Evolutionary conservation across 164 flowering plant genomes (phyloP), one percentile per base, ranked within the genome.

Genomic region (Aristolochia californica): DNA sequence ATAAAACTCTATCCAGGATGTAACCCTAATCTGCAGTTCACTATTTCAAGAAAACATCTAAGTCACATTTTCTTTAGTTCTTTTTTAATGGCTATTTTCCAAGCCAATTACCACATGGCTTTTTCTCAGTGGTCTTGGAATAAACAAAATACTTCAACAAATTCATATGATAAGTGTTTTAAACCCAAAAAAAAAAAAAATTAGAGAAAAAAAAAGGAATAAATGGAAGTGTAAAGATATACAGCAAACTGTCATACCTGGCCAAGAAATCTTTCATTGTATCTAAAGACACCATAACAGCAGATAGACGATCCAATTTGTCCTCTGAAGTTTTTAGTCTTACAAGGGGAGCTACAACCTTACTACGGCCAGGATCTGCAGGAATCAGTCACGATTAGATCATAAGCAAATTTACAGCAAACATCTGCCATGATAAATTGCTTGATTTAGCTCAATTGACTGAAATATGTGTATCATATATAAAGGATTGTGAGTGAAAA

Each of bases 321-420:
- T 43, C 65, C 16, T 60, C 45, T 30, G 50, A 70, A 62, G 58
- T 69, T 53, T 66, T 69, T 62, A 68, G 79, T 70, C 75, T 79
- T 53, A 80, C 64, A 47, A 93, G 69, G 27, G 99, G 96, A 63
- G 96, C 90, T 59, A 81, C 80, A 62, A 89, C 95, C 66, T 80
- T 87, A 14, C 68, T 77, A 48, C 78, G 80, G 53, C 93, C 85
- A 58, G 99, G 97, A 74, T 89, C 98, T 91, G 65, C 22, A 56
- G 22, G 65, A 23, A 68, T 45, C 21, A 47, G 51, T 23, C 20
- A 11, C 20, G 9, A 43, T n/a, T 16, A 30, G 40, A 20, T 30
- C 13, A 2, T 12, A 48, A n/a, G 51, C 20, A n/a, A 8, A 48
- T 48, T 22, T 48, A 48, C 51, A 48, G 20, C 2, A 48, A n/a